A percentile compares a stretch with the other conserved stretches of the same genome.
Evolutionary conservation across 306 rosid species (phyloP).

Genomic region (Lablab purpureus): DNA sequence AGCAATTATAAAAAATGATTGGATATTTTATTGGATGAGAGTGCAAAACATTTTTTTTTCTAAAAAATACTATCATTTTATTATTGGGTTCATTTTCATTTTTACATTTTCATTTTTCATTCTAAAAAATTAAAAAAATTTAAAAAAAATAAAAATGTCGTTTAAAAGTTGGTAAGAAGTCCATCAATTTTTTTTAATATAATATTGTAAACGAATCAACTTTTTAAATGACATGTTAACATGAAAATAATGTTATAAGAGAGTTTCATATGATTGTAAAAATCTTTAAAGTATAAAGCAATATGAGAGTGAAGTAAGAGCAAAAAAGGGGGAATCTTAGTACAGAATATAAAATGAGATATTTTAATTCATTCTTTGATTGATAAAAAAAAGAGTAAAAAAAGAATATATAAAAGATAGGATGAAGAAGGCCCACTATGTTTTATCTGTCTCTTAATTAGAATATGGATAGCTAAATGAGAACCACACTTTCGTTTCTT

Average conservation of each 20-base stretch:
- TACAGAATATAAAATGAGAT: conserved; percentile 6
- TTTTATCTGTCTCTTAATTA: neutral
- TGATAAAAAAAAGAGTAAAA: conserved; percentile 8
- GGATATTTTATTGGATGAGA: too few relatives aligned
- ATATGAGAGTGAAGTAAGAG: neutral
- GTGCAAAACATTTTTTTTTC: neutral
- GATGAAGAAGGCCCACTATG: neutral
- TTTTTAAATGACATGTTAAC: neutral
- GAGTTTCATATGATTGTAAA: neutral
- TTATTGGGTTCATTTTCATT: too few relatives aligned
- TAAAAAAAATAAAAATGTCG: too few relatives aligned
- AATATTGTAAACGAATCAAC: too few relatives aligned
- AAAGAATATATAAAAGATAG: conserved; percentile 9
- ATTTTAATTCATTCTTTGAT: neutral
- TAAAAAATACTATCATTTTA: too few relatives aligned
- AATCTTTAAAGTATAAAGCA: neutral
- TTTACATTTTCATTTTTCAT: too few relatives aligned
- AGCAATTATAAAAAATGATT: neutral
- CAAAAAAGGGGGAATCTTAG: neutral
- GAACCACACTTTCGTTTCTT: neutral
- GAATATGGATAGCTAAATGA: neutral
- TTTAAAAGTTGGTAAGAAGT: too few relatives aligned
- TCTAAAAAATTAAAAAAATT: too few relatives aligned
- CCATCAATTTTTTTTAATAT: too few relatives aligned
- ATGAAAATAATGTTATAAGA: neutral